Conservation (phyloP, 1,284 basidiomycete species). For the Malassezia sympodialis region DNA sequence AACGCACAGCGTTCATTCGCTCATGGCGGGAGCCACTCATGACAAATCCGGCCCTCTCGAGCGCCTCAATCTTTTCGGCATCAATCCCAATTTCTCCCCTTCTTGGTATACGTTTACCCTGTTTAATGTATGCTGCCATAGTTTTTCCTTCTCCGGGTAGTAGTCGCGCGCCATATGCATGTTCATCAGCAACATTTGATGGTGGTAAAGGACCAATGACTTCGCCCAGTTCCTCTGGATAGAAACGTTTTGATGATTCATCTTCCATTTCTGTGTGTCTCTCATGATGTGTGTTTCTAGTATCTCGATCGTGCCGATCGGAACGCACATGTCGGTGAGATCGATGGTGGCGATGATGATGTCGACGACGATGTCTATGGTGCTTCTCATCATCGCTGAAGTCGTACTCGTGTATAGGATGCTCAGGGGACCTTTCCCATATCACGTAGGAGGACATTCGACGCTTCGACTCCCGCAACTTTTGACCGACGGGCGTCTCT, state of each 20-base stretch:
- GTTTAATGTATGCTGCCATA: conserved; percentile 87
- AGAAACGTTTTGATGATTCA: not conserved
- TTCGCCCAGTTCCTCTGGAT: not conserved
- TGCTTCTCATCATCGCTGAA: not conserved
- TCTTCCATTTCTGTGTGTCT: not conserved
- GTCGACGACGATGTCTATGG: not conserved
- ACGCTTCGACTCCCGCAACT: not conserved
- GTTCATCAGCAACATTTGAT: not conserved
- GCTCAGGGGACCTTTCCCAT: conserved; percentile 3
- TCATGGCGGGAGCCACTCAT: conserved; percentile 86
- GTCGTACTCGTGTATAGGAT: not conserved
- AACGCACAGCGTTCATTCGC: conserved; percentile 81
- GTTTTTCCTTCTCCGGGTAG: conserved; percentile 89
- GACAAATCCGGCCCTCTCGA: conserved; percentile 85
- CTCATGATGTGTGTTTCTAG: not conserved
- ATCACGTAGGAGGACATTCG: not conserved
- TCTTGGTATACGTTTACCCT: conserved; percentile 84
- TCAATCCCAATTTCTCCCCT: conserved; percentile 95
- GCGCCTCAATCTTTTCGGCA: conserved; percentile 72
- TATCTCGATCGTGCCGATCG: not conserved
- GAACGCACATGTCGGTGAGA: not conserved
- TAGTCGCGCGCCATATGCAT: conserved; percentile 63
- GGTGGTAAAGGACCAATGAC: not conserved
- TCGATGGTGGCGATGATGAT: conserved; percentile 4
- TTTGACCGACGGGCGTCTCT: not conserved